Percentiles rank a stretch among this genome's conserved stretches.
phyloP scores from a whole-genome alignment of 768 basidiomycete species.

The Leccinum broughii region DNA sequence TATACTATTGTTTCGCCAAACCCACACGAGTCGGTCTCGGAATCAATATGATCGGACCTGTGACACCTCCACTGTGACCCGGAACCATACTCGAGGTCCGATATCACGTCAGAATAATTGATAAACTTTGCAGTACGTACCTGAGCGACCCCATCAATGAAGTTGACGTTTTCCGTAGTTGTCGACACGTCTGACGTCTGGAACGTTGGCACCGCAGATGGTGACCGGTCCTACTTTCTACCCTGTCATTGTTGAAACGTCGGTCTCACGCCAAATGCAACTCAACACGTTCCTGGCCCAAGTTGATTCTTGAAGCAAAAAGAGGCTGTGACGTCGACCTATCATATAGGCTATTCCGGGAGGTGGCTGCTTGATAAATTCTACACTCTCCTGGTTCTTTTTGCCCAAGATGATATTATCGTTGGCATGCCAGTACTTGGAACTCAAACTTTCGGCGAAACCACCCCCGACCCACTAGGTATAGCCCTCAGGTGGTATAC shows the following conservation, averaged over 20 bases:
- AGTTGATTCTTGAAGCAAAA: background rate
- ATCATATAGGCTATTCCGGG: background rate
- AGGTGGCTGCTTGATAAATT: background rate
- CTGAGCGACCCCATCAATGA: background rate
- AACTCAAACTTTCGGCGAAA: background rate
- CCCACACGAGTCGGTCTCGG: background rate
- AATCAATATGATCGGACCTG: background rate
- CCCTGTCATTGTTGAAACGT: background rate
- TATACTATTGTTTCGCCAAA: slow-evolving; percentile 2
- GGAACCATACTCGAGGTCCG: background rate
- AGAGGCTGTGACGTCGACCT: background rate
- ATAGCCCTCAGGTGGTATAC: background rate
- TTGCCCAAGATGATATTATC: background rate
- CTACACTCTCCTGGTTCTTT: background rate
- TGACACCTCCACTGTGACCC: background rate
- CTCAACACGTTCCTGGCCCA: background rate
- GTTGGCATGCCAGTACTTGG: background rate
- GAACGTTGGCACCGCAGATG: background rate
- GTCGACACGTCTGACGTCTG: background rate
- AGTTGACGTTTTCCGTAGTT: background rate
- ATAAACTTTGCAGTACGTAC: background rate
- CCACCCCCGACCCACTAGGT: background rate
- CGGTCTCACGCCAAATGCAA: background rate
- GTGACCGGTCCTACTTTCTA: background rate
- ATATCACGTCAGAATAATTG: too few relatives aligned